Base-by-base conservation (phyloP, 2,329 filamentous ascomycete species). In the Ascochyta fabae region DNA sequence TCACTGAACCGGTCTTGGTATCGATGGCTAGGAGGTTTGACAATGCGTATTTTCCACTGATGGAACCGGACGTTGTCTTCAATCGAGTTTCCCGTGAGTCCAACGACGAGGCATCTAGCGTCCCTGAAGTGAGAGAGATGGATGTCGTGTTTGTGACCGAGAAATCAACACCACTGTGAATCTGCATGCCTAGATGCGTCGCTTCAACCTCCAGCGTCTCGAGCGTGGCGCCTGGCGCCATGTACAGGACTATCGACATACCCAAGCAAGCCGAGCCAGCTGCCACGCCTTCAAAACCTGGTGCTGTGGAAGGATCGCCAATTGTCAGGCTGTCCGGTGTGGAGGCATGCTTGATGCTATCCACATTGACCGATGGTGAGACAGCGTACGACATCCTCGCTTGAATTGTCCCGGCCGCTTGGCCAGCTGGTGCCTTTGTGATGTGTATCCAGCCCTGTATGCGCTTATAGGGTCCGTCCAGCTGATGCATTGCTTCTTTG, bases 41-140 rank as follows among this genome's bases (percentile, higher is more conserved):
- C 3, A 80, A 69, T 4, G 75, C 67, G 60, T 77, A 80, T 10
- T 63, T 69, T 1, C 79, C 79, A 41, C 65, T 75, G 40, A 80
- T 75, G 16, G 73, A 74, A 7, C 77, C 78, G 0, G 76, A 75
- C 4, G 70, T 70, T 6, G 75, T 72, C 23, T 75, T 66, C 10
- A 81, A 71, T 16, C 66, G 62, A n/a, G 74, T 79, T 47, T 76
- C 67, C 12, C 75, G 73, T 2, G 75, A 77, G 43, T 70, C 64
- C 51, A 76, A 67, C 4, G 70, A 56, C 6, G 71, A 55, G 1
- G 71, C 60, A 27, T 77, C 75, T 10, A 72, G 60, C 3, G 72
- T 71, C 4, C 75, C 71, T 13, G 68, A 73, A 10, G 75, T 71
- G 10, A 72, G 65, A 0, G 73, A 68, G 24, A 75, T 73, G 10